phyloP scores from a whole-genome alignment of 192 early-diverging fungal genomes.

The Coemansia sp. region DNA sequence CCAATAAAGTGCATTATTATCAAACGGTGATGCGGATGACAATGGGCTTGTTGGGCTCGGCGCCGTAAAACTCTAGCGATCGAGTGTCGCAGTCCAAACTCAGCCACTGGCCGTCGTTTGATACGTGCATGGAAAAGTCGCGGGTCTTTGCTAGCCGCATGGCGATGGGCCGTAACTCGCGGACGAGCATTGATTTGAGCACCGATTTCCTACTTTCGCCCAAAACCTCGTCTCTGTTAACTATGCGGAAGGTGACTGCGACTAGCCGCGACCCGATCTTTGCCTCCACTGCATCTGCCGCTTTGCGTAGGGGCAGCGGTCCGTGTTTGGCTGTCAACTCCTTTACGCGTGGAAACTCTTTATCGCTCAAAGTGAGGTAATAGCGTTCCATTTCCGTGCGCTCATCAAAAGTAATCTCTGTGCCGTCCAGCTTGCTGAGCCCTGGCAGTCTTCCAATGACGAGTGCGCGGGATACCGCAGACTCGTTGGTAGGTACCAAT shows the following conservation, averaged over 20 bases:
- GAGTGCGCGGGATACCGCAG: not conserved
- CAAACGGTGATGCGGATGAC: not conserved
- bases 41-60: no score
- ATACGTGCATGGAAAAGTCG: conserved; percentile 2
- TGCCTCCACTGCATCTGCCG: not conserved
- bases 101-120: conserved; percentile 6
- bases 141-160: conserved; percentile 22
- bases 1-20: not conserved
- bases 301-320: not conserved
- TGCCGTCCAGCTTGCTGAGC: conserved; percentile 26
- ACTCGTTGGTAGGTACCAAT: not conserved
- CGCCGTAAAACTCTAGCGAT: conserved; percentile 31
- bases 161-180: conserved; percentile 26
- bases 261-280: no score
- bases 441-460: conserved; percentile 12
- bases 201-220: not conserved
- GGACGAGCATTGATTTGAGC: conserved; percentile 27
- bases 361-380: conserved; percentile 9
- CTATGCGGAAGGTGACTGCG: no score
- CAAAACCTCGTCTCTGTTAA: not conserved
- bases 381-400: conserved; percentile 50
- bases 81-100: conserved; percentile 22
- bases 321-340: not conserved
- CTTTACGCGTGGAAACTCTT: not conserved
- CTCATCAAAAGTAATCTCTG: conserved; percentile 15